Evolutionary conservation across 2,329 filamentous ascomycete species (phyloP).

Genomic region (Pyrenophora seminiperda): DNA sequence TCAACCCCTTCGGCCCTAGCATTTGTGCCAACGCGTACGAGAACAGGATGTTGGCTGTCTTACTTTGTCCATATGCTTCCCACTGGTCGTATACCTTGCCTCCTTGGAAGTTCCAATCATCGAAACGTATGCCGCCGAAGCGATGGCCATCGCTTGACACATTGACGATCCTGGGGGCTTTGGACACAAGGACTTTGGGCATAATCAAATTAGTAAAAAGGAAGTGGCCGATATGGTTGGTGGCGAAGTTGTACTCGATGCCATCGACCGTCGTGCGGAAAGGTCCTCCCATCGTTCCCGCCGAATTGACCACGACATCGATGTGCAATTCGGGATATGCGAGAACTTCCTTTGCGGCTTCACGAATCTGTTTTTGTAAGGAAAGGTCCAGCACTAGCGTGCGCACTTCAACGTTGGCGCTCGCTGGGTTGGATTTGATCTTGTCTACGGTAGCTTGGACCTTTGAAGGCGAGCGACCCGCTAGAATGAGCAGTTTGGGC

Average conservation of each 20-base stretch:
- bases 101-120: constrained; percentile 51
- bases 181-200: constrained; percentile 46
- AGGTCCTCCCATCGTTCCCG: constrained; percentile 46
- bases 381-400: constrained; percentile 44
- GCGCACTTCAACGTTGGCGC: constrained; percentile 45
- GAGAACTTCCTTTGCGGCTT: constrained; percentile 42
- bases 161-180: constrained; percentile 49
- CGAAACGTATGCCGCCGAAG: constrained; percentile 49
- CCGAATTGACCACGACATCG: constrained; percentile 53
- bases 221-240: constrained; percentile 59
- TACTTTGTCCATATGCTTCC: constrained; percentile 58
- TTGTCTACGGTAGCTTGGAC: constrained; percentile 47
- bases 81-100: constrained; percentile 51
- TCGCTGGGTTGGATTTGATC: constrained; percentile 35
- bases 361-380: constrained; percentile 42
- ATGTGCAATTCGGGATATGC: constrained; percentile 40
- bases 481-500: constrained; percentile 38
- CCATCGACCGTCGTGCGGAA: constrained; percentile 40
- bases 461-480: constrained; percentile 53
- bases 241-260: constrained; percentile 50
- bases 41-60: constrained; percentile 56
- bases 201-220: constrained; percentile 55
- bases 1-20: constrained; percentile 28
- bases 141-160: constrained; percentile 50
- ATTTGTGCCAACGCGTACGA: constrained; percentile 30